phyloP scores from a whole-genome alignment of 2,329 filamentous ascomycete species.

The Bertia moriformis region DNA sequence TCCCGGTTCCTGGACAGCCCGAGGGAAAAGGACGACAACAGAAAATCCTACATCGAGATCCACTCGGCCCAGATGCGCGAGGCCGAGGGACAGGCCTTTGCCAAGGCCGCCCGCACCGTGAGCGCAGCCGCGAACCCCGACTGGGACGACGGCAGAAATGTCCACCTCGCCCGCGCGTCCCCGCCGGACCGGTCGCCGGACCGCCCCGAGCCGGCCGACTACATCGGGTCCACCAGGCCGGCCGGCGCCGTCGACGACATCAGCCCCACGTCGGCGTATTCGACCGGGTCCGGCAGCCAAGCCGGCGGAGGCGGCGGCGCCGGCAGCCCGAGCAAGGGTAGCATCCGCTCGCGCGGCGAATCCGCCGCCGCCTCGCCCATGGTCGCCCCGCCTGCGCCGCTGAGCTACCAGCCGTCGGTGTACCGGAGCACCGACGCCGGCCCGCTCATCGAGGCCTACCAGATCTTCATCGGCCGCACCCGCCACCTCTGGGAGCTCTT shows the following conservation, averaged over 20 bases:
- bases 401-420: not conserved
- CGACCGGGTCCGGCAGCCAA: not conserved
- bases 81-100: conserved; percentile 43
- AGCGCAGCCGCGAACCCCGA: conserved; percentile 14
- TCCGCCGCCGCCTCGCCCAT: not conserved
- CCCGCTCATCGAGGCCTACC: conserved; percentile 50
- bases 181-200: not conserved
- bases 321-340: not conserved
- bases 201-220: not conserved
- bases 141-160: conserved; percentile 9
- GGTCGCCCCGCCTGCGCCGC: not conserved
- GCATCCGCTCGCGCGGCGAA: not conserved
- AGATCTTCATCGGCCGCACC: conserved; percentile 56
- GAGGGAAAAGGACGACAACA: conserved; percentile 31
- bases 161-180: conserved; percentile 7
- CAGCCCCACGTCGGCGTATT: not conserved
- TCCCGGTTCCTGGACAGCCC: conserved; percentile 19
- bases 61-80: conserved; percentile 45
- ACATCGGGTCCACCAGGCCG: no score
- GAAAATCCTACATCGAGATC: conserved; percentile 41
- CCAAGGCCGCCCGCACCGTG: conserved; percentile 27
- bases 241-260: not conserved
- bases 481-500: conserved; percentile 66
- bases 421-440: conserved; percentile 10
- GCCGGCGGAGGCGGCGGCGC: no score